phyloP scores from a whole-genome alignment of 768 basidiomycete species.

The Boletus speciosus region DNA sequence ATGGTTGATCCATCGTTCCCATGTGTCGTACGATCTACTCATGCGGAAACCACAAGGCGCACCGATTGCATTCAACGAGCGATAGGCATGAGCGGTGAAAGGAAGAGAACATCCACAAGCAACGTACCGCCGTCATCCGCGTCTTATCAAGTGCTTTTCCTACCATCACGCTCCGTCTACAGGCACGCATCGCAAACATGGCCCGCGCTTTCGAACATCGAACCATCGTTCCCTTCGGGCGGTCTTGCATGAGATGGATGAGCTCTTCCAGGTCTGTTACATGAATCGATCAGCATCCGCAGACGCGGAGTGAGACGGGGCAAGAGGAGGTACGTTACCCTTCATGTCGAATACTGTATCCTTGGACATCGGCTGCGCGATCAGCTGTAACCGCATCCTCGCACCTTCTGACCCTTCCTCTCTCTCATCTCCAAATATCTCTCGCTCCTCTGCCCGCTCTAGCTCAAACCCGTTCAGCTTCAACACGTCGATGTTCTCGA shows the following conservation, averaged over 20 bases:
- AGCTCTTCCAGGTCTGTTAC: conserved; percentile 86
- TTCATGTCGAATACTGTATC: conserved; percentile 85
- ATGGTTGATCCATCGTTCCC: conserved; percentile 82
- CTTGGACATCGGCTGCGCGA: conserved; percentile 89
- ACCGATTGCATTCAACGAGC: not conserved
- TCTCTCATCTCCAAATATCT: not conserved
- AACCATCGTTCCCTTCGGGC: conserved; percentile 76
- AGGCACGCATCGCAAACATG: conserved; percentile 97
- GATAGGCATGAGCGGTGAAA: not conserved
- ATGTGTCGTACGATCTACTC: conserved; percentile 70
- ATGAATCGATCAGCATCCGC: not conserved
- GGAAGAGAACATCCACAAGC: not conserved
- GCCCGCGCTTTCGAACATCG: conserved; percentile 88
- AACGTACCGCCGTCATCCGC: conserved; percentile 74
- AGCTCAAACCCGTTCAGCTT: conserved; percentile 89
- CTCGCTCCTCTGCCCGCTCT: conserved; percentile 44
- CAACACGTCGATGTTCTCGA: conserved; percentile 83
- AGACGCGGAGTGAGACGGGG: not conserved
- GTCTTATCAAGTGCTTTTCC: conserved; percentile 73
- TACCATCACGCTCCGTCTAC: conserved; percentile 95
- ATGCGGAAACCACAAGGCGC: not conserved
- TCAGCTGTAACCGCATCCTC: conserved; percentile 50
- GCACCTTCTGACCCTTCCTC: not conserved
- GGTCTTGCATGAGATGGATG: conserved; percentile 78
- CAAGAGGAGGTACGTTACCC: conserved; percentile 45